Conservation (phyloP, 345 rosid species). For the Gossypium australe region DNA sequence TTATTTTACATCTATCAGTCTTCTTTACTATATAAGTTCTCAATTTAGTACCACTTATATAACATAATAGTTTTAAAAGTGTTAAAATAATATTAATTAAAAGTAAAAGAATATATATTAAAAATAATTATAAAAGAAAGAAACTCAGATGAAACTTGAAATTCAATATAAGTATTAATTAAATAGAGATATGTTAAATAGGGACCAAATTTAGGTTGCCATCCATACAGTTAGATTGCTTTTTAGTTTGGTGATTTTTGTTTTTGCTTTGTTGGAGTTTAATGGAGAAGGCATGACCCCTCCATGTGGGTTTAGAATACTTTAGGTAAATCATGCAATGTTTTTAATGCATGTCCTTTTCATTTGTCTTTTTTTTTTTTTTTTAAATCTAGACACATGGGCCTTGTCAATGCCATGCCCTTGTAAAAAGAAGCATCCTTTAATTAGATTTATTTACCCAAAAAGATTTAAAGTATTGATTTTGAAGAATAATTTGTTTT, state of each 20-base stretch:
- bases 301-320: slow-evolving; percentile 23
- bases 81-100: no score
- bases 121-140: no score
- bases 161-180: no score
- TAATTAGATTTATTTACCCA: no score
- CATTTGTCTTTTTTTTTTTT: not conserved
- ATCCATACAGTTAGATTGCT: not conserved
- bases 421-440: not conserved
- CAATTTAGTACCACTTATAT: no score
- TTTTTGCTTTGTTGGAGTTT: slow-evolving; percentile 4
- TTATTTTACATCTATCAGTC: no score
- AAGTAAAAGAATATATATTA: no score
- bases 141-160: no score
- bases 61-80: no score
- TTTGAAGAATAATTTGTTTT: no score
- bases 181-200: not conserved
- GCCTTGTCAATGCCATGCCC: not conserved
- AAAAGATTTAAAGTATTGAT: no score
- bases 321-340: slow-evolving; percentile 13
- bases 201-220: not conserved
- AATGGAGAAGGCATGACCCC: slow-evolving; percentile 15
- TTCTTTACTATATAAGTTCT: no score
- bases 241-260: not conserved
- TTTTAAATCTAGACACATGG: not conserved
- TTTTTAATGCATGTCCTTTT: slow-evolving; percentile 7